Evolutionary conservation across 495 filamentous ascomycete species (phyloP).

Genomic region (Diplogelasinospora grovesii): DNA sequence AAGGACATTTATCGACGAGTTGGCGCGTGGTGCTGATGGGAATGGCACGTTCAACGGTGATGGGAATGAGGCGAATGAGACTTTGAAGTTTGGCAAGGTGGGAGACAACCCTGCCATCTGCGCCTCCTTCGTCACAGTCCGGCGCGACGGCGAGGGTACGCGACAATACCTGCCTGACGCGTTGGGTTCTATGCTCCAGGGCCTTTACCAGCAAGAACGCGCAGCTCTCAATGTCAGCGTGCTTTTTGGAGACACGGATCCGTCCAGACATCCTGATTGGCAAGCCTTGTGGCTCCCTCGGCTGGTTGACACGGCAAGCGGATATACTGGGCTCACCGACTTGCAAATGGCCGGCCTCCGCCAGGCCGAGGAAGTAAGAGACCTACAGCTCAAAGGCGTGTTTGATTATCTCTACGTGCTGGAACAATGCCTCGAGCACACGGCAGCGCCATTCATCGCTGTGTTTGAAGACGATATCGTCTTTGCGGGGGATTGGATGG

Average conservation of each 20-base stretch:
- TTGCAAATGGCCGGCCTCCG: slow-evolving; percentile 15
- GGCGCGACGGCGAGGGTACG: slow-evolving; percentile 20
- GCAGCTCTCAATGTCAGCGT: slow-evolving; percentile 24
- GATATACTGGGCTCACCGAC: slow-evolving; percentile 15
- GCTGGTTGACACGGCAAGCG: slow-evolving; percentile 19
- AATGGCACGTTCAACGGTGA: no score
- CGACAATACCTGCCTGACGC: slow-evolving; percentile 30
- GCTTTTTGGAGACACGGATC: slow-evolving; percentile 29
- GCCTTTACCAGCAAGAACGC: slow-evolving; percentile 28
- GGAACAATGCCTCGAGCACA: slow-evolving; percentile 30
- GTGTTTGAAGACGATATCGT: slow-evolving; percentile 47
- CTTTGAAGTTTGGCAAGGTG: slow-evolving; percentile 19
- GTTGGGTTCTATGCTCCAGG: slow-evolving; percentile 31
- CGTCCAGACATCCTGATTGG: slow-evolving; percentile 9
- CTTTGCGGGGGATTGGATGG: slow-evolving; percentile 41
- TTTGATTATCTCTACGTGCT: slow-evolving; percentile 41
- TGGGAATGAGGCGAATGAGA: not conserved
- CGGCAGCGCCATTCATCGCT: slow-evolving; percentile 35
- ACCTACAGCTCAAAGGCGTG: slow-evolving; percentile 26
- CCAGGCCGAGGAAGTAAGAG: slow-evolving; percentile 14
- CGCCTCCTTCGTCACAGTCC: slow-evolving; percentile 31
- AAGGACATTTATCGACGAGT: slow-evolving; percentile 21
- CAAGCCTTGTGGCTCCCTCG: slow-evolving; percentile 15
- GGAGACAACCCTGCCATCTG: slow-evolving; percentile 25
- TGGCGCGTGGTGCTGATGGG: no score